These are phyloP conservation scores for Cryptosporidium canis DNA, from an alignment of 169 alveolate species.

Conservation along the genomic window DNA sequence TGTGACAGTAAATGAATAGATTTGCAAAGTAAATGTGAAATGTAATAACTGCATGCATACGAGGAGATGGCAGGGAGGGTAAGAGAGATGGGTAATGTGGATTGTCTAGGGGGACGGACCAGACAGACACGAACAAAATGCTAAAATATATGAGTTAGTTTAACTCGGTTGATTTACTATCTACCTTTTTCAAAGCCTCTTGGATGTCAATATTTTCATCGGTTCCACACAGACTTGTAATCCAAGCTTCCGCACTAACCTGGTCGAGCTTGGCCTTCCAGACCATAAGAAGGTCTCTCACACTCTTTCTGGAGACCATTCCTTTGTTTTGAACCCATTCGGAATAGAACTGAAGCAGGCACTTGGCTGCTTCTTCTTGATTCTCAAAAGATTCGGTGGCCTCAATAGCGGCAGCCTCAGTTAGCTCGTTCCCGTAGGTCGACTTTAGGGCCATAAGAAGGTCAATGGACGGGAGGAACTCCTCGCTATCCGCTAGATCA, in stretches of 20 bases:
- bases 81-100: background rate
- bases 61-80: background rate
- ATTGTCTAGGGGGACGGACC: background rate
- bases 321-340: constrained; percentile 68
- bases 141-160: background rate
- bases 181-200: constrained; percentile 25
- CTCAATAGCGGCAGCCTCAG: constrained; percentile 35
- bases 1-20: background rate
- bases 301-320: constrained; percentile 52
- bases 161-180: background rate
- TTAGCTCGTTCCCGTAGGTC: constrained; percentile 48
- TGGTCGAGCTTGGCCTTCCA: constrained; percentile 67
- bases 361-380: constrained; percentile 56
- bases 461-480: constrained; percentile 57
- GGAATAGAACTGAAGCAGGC: constrained; percentile 9
- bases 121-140: background rate
- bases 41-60: background rate
- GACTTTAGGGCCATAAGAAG: constrained; percentile 44
- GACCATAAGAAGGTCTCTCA: constrained; percentile 58
- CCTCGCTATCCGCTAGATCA: constrained; percentile 51
- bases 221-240: constrained; percentile 65
- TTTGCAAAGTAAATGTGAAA: background rate
- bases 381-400: constrained; percentile 28
- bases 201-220: constrained; percentile 50
- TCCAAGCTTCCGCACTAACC: constrained; percentile 71